These are phyloP conservation scores for Sporothrix pallida DNA, from an alignment of 2,329 filamentous ascomycete species.

Conservation along the genomic window DNA sequence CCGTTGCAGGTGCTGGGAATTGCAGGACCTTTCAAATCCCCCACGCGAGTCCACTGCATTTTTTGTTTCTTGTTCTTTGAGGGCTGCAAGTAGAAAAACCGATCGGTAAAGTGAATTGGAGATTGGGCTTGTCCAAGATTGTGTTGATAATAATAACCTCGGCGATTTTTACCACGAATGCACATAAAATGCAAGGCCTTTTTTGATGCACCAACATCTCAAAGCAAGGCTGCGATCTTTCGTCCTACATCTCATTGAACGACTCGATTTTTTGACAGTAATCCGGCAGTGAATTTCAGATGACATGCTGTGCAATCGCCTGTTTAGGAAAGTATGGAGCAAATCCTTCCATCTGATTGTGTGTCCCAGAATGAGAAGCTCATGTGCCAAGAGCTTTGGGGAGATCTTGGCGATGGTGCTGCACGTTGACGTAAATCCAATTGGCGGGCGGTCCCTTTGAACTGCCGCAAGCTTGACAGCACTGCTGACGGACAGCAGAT, in stretches of 20 bases:
- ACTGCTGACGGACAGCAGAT: conserved; percentile 5
- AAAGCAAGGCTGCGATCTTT: background rate
- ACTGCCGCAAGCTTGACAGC: conserved; percentile 8
- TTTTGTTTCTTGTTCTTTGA: conserved; percentile 8
- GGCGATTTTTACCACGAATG: background rate
- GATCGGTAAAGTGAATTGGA: background rate
- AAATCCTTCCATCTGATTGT: conserved; percentile 1
- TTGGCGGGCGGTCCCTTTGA: background rate
- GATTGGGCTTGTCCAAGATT: background rate
- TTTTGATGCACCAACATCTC: background rate
- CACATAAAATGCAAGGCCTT: background rate
- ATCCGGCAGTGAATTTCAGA: background rate
- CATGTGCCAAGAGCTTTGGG: conserved; percentile 17
- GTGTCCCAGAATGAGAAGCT: conserved; percentile 17
- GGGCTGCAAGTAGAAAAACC: background rate
- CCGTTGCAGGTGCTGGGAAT: background rate
- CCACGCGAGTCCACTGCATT: conserved; percentile 18
- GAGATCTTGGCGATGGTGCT: conserved; percentile 18
- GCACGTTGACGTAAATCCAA: conserved; percentile 9
- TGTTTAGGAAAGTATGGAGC: background rate
- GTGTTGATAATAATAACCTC: background rate
- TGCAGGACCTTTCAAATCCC: background rate
- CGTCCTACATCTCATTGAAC: background rate
- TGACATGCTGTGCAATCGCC: background rate
- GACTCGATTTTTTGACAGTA: background rate